Percentiles rank a stretch among this genome's conserved stretches.
These are phyloP conservation scores for Russula vinacea DNA, from an alignment of 768 basidiomycete species.

Conservation along the genomic window DNA sequence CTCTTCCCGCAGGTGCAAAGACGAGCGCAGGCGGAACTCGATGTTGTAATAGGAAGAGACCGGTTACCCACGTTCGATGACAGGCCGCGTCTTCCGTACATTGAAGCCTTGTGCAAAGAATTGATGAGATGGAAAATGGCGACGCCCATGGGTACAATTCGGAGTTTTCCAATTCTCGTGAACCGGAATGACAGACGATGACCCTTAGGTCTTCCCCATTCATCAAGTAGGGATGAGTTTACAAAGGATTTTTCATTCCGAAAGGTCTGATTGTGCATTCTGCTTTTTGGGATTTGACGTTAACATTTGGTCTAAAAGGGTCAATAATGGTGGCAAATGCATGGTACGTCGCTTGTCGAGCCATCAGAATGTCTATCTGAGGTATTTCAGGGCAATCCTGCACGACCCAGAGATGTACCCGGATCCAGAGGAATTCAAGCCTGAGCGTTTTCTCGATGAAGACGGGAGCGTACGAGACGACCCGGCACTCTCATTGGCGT, in stretches of 20 bases:
- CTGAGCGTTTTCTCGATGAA: constrained; percentile 21
- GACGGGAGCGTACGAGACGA: constrained; percentile 11
- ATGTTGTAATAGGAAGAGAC: constrained; percentile 31
- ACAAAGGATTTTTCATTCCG: constrained; percentile 33
- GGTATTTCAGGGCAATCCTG: constrained; percentile 15
- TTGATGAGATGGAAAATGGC: constrained; percentile 31
- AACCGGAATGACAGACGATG: background rate
- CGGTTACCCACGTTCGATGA: constrained; percentile 35
- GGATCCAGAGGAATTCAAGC: constrained; percentile 25
- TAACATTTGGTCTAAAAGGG: background rate
- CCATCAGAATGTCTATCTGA: background rate
- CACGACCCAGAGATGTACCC: constrained; percentile 17
- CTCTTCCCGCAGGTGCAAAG: constrained; percentile 18
- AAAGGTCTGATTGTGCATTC: constrained; percentile 25
- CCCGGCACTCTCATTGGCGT: background rate
- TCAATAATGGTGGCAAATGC: constrained; percentile 31
- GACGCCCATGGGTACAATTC: constrained; percentile 6
- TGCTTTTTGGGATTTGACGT: background rate
- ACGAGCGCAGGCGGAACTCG: constrained; percentile 33
- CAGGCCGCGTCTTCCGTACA: constrained; percentile 32
- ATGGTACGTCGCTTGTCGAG: constrained; percentile 24
- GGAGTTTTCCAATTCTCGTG: background rate
- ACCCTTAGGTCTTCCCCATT: constrained; percentile 30
- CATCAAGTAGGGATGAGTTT: constrained; percentile 31
- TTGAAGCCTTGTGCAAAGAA: constrained; percentile 31